These are phyloP conservation scores for Clitoria ternatea DNA, from an alignment of 306 rosid species.

Conservation along the genomic window DNA sequence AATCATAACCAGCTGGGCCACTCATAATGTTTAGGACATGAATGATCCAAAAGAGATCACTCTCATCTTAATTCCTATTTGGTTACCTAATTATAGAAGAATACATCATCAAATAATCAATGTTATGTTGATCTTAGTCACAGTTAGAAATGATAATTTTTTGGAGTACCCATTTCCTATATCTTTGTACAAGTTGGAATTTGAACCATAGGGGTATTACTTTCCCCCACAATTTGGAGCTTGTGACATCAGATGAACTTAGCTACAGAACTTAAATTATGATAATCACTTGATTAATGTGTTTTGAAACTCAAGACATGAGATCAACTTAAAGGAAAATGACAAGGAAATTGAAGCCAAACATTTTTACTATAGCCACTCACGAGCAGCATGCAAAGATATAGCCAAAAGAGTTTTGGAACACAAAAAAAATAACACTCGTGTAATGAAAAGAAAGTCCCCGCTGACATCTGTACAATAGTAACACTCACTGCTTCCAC, in stretches of 20 bases:
- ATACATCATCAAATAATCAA: too few relatives aligned
- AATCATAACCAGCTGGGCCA: background rate
- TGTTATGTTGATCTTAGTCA: too few relatives aligned
- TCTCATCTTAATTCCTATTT: too few relatives aligned
- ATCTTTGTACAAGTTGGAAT: constrained; percentile 2
- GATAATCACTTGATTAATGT: background rate
- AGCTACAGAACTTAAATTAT: too few relatives aligned
- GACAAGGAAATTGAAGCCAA: constrained; percentile 29
- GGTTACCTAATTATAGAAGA: too few relatives aligned
- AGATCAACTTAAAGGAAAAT: constrained; percentile 3
- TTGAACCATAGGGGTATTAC: background rate
- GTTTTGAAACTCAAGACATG: background rate
- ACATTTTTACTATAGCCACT: constrained; percentile 21
- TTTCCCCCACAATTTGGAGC: background rate
- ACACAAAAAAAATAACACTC: constrained; percentile 20
- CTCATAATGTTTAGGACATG: background rate
- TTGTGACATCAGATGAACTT: too few relatives aligned
- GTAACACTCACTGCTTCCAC: constrained; percentile 17
- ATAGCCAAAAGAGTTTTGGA: constrained; percentile 7
- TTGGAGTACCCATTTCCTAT: background rate
- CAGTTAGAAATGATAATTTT: too few relatives aligned
- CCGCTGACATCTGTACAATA: constrained; percentile 49
- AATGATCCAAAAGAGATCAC: background rate
- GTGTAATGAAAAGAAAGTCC: constrained; percentile 26
- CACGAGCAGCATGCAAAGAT: constrained; percentile 24